phyloP scores from a whole-genome alignment of 208 protist species.

The Jaenimonas drosophilae region DNA sequence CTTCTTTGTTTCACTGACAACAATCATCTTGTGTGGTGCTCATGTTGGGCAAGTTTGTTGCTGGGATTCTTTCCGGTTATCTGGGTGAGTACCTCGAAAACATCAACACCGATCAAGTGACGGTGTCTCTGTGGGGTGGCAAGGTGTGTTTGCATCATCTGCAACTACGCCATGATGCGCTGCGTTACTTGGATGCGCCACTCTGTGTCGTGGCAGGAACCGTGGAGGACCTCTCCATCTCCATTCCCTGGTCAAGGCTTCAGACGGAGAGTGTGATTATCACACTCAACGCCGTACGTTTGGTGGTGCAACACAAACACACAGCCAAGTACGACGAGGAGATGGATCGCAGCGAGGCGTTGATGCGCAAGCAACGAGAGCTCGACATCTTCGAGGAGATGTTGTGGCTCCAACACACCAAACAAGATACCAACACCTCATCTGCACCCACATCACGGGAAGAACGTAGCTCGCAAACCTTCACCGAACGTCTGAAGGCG shows the following conservation, averaged over 20 bases:
- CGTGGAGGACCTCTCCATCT: slow-evolving; percentile 56
- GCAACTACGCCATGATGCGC: slow-evolving; percentile 45
- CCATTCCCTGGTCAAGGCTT: slow-evolving; percentile 70
- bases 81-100: slow-evolving; percentile 80
- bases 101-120: slow-evolving; percentile 75
- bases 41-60: slow-evolving; percentile 81
- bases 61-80: slow-evolving; percentile 58
- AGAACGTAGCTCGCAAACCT: too few species aligned
- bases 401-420: slow-evolving; percentile 5
- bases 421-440: neutral
- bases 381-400: slow-evolving; percentile 34
- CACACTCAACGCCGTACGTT: slow-evolving; percentile 24
- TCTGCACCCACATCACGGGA: slow-evolving; percentile 5
- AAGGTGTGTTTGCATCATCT: slow-evolving; percentile 54
- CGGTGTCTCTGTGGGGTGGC: slow-evolving; percentile 74
- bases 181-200: slow-evolving; percentile 44
- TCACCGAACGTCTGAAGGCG: slow-evolving; percentile 60
- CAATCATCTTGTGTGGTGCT: too few species aligned
- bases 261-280: slow-evolving; percentile 66
- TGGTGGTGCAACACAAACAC: slow-evolving; percentile 51
- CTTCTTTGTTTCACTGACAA: too few species aligned
- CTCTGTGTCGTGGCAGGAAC: slow-evolving; percentile 47
- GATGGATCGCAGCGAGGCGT: slow-evolving; percentile 31
- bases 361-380: slow-evolving; percentile 26
- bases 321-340: slow-evolving; percentile 32